These are phyloP conservation scores for Trebouxia gelatinosa DNA, from an alignment of 163 green algal genomes.

Conservation along the genomic window DNA sequence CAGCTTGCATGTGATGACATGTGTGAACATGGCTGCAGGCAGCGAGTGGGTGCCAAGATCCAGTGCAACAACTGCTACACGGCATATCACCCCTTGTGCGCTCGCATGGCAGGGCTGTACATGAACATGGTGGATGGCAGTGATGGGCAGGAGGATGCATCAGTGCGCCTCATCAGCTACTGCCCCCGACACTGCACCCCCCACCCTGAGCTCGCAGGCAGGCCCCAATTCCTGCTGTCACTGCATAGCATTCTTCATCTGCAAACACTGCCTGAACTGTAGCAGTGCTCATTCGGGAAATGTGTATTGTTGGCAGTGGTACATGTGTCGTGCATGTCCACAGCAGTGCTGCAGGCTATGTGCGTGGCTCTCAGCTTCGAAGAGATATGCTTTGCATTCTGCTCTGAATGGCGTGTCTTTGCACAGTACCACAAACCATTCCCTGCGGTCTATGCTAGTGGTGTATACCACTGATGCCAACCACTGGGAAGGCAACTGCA, in stretches of 20 bases:
- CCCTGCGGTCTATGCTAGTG: background rate
- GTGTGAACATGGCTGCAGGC: conserved; percentile 35
- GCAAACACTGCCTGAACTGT: too few relatives aligned
- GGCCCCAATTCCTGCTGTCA: too few relatives aligned
- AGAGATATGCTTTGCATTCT: background rate
- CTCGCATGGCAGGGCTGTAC: conserved; percentile 76
- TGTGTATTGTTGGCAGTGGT: background rate
- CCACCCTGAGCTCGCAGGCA: conserved; percentile 56
- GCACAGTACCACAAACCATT: too few relatives aligned
- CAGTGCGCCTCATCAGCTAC: conserved; percentile 61
- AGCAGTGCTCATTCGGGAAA: too few relatives aligned
- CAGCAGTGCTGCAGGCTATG: background rate
- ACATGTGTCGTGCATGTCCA: background rate
- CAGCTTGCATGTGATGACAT: background rate
- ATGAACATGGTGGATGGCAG: conserved; percentile 79
- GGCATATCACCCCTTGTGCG: conserved; percentile 93
- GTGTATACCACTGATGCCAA: too few relatives aligned
- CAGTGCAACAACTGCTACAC: conserved; percentile 89
- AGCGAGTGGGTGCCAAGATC: conserved; percentile 93
- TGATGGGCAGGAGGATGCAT: conserved; percentile 31
- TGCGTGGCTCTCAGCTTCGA: background rate
- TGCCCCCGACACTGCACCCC: conserved; percentile 77
- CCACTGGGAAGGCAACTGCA: too few relatives aligned
- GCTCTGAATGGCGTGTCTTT: background rate
- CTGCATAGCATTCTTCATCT: too few relatives aligned